Evolutionary conservation across 495 filamentous ascomycete species (phyloP), one percentile per base, ranked within the genome.

Genomic region (Xylaria nigripes): DNA sequence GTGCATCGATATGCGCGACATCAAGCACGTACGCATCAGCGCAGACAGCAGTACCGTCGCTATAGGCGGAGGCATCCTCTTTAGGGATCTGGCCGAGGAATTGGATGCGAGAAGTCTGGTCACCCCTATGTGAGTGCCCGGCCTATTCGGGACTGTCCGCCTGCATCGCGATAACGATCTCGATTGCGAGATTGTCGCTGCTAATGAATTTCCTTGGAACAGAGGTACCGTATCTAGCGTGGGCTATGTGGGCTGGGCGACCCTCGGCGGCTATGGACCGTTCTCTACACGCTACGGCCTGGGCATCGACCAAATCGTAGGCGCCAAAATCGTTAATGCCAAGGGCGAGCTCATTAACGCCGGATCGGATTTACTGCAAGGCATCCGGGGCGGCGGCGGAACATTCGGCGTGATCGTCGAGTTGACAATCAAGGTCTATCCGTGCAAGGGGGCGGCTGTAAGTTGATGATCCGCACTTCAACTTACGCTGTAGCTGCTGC

Each of bases 391-490:
- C 3, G 72, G 57, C 2, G 73, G 72, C 1, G 69, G 72, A 6
- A 51, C 57, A 8, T 73, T 72, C 29, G 73, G 75, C 5, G 62
- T 75, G 0, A 66, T 76, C 36, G 62, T 69, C 1, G 70, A 74
- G 49, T 18, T 71, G n/a, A 63, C 61, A 0, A 62, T 72, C 43
- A 71, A 65, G 60, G 59, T 72, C 1, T 72, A 72, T 50, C 63
- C 66, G 4, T 48, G 68, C 6, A 57, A 62, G 12, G 62, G 48
- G 47, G 13, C 32, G 13, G 6, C 32, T 2, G 70, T 74, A 60
- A 36, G 67, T 62, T 15, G 1, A 43, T 32, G 32, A 9, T 36
- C 32, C 32, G 2, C 15, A 8, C 10, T 15, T 36, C 32, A 12
- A 13, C 10, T 2, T 8, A 19, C 6, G 18, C 18, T 2, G 6